Percentiles rank a stretch among this genome's conserved stretches.
phyloP scores from a whole-genome alignment of 2,329 filamentous ascomycete genomes.

The Xylariaceae sp. region DNA sequence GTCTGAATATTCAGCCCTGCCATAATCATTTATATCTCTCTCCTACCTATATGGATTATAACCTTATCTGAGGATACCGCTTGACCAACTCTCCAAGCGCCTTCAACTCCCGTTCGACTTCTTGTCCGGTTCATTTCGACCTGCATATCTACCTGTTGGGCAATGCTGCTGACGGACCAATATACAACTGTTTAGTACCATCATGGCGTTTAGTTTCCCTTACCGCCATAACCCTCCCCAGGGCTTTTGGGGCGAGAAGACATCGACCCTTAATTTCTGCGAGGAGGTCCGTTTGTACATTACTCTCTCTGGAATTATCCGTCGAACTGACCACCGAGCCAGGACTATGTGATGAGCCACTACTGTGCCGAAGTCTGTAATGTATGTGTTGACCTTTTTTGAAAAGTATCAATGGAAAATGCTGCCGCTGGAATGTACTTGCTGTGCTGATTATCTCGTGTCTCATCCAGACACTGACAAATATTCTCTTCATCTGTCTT shows the following conservation, averaged over 20 bases:
- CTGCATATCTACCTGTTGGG: too few species aligned
- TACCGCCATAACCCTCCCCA: conserved; percentile 25
- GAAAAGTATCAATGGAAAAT: too few species aligned
- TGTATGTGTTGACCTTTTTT: conserved; percentile 23
- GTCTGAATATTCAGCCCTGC: too few species aligned
- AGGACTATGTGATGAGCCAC: conserved; percentile 64
- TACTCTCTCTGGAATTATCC: not conserved
- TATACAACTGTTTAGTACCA: too few species aligned
- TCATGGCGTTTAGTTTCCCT: conserved; percentile 23
- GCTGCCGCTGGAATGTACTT: too few species aligned
- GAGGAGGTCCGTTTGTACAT: conserved; percentile 57
- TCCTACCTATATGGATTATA: too few species aligned
- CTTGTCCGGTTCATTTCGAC: too few species aligned
- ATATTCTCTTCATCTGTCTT: conserved; percentile 75
- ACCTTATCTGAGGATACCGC: too few species aligned
- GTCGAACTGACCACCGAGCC: conserved; percentile 7
- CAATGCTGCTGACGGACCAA: too few species aligned
- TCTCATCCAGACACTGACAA: conserved; percentile 62
- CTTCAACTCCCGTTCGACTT: too few species aligned
- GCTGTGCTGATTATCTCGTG: not conserved
- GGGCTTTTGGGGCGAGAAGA: conserved; percentile 67
- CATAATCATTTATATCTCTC: too few species aligned
- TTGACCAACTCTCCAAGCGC: too few species aligned
- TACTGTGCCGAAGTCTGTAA: conserved; percentile 77
- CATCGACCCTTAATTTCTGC: conserved; percentile 73